Percentiles rank a stretch among this genome's conserved stretches.
These are phyloP conservation scores for Cercospora sp. DNA, from an alignment of 2,329 filamentous ascomycete genomes.

Conservation along the genomic window DNA sequence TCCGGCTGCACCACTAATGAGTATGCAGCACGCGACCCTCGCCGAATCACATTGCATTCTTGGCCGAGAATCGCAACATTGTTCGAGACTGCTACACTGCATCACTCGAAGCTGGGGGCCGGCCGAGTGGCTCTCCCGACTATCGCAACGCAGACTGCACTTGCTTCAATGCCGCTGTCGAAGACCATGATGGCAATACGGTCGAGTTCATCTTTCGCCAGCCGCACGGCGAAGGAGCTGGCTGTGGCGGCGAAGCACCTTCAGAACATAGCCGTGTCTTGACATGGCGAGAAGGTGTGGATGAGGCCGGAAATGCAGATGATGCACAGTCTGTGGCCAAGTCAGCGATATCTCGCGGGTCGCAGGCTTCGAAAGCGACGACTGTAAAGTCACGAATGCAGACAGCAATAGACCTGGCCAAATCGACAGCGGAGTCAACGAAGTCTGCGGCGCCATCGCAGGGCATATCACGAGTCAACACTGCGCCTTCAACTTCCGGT, in stretches of 20 bases:
- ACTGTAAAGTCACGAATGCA: conserved; percentile 30
- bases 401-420: conserved; percentile 33
- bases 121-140: conserved; percentile 59
- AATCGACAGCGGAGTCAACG: conserved; percentile 28
- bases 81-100: conserved; percentile 72
- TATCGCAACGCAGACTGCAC: conserved; percentile 55
- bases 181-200: conserved; percentile 80
- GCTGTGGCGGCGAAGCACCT: conserved; percentile 42
- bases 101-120: conserved; percentile 65
- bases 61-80: conserved; percentile 63
- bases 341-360: conserved; percentile 17
- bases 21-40: conserved; percentile 31
- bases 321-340: conserved; percentile 30
- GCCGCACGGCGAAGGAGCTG: conserved; percentile 36
- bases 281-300: conserved; percentile 48
- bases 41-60: conserved; percentile 56
- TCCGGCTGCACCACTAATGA: conserved; percentile 13
- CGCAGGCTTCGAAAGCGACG: conserved; percentile 26
- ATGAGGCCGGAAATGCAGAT: conserved; percentile 28
- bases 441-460: conserved; percentile 26
- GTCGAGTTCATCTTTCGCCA: conserved; percentile 72
- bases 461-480: conserved; percentile 23
- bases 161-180: conserved; percentile 64
- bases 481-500: conserved; percentile 21
- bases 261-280: conserved; percentile 47